These are phyloP conservation scores for Trichoderma arundinaceum DNA, from an alignment of 2,329 filamentous ascomycete species.

Conservation along the genomic window DNA sequence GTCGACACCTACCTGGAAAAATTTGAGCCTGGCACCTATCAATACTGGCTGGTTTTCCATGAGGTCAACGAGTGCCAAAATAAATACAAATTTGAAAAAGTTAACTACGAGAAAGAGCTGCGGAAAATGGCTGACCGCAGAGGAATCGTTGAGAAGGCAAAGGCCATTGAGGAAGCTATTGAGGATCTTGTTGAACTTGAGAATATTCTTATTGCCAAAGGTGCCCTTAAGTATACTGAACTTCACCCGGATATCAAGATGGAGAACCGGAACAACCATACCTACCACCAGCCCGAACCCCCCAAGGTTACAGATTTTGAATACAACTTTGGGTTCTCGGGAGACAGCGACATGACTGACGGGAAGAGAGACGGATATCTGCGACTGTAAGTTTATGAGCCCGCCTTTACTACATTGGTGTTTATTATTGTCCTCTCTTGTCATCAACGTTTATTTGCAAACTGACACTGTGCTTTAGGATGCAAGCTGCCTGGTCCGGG, in stretches of 20 bases:
- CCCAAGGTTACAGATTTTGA: constrained; percentile 50
- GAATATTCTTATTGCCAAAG: constrained; percentile 57
- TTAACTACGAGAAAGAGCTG: constrained; percentile 38
- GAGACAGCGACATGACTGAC: constrained; percentile 61
- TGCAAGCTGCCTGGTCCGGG: constrained; percentile 76
- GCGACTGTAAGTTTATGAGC: constrained; percentile 58
- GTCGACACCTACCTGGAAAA: constrained; percentile 60
- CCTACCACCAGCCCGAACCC: background rate
- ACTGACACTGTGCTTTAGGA: constrained; percentile 48
- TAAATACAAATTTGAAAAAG: constrained; percentile 44
- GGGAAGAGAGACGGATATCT: constrained; percentile 64
- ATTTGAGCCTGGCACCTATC: constrained; percentile 63
- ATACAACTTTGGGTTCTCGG: constrained; percentile 57
- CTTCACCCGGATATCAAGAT: constrained; percentile 61
- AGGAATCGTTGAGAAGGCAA: constrained; percentile 56
- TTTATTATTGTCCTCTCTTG: background rate
- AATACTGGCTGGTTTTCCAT: constrained; percentile 58
- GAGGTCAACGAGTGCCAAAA: constrained; percentile 44
- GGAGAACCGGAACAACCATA: constrained; percentile 25
- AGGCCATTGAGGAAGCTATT: constrained; percentile 58
- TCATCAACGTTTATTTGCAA: background rate
- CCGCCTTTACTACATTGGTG: background rate
- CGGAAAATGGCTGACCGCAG: constrained; percentile 32
- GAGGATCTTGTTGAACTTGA: constrained; percentile 62
- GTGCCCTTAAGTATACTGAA: constrained; percentile 70